Percentiles rank a stretch among this genome's conserved stretches.
Conservation (phyloP, 106 monocot species). For the Dactylorhiza incarnata region DNA sequence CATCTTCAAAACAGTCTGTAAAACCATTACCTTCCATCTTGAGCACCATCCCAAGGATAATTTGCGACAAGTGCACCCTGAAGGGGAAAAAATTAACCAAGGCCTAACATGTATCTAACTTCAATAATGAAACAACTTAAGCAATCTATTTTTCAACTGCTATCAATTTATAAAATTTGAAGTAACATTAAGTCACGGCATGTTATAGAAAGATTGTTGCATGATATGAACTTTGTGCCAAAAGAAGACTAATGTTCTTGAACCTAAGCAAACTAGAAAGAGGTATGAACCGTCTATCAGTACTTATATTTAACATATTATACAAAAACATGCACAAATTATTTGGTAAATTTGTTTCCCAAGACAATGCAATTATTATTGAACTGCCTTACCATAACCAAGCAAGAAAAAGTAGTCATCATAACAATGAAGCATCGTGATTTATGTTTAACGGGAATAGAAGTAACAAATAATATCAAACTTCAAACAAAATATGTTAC, state of each 20-base stretch:
- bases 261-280: background rate
- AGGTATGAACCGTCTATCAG: background rate
- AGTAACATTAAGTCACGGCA: background rate
- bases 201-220: background rate
- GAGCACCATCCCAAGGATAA: slow-evolving; percentile 98
- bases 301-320: background rate
- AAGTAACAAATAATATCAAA: background rate
- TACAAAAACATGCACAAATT: background rate
- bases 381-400: background rate
- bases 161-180: slow-evolving; percentile 1
- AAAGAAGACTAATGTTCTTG: background rate
- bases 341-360: background rate
- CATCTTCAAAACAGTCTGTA: background rate
- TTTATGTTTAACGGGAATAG: background rate
- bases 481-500: slow-evolving; percentile 28
- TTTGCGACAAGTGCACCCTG: slow-evolving; percentile 99
- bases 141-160: background rate
- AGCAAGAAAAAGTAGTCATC: background rate
- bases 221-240: too few species aligned
- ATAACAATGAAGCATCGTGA: background rate
- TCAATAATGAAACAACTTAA: background rate
- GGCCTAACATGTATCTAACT: background rate
- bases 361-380: background rate
- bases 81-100: slow-evolving; percentile 11
- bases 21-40: slow-evolving; percentile 51